These are phyloP conservation scores for Macrolepiota fuliginosa DNA, from an alignment of 768 basidiomycete genomes.

Conservation along the genomic window DNA sequence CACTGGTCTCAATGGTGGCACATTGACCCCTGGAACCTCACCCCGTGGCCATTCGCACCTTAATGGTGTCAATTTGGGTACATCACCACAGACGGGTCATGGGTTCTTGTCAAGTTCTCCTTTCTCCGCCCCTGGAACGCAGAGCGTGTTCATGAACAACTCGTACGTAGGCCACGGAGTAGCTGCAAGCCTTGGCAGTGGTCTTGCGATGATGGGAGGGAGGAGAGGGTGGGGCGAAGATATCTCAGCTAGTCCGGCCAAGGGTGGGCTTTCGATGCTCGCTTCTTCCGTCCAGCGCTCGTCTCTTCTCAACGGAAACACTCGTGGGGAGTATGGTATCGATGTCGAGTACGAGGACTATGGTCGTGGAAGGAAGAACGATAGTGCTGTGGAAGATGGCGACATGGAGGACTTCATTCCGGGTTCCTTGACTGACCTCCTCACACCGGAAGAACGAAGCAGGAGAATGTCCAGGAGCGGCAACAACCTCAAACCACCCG, in stretches of 20 bases:
- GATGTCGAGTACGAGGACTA: conserved; percentile 41
- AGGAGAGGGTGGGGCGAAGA: conserved; percentile 35
- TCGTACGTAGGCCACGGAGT: conserved; percentile 43
- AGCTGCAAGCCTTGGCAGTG: conserved; percentile 62
- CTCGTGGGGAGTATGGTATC: conserved; percentile 30
- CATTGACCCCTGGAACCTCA: conserved; percentile 58
- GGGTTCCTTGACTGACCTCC: conserved; percentile 80
- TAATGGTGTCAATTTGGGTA: conserved; percentile 31
- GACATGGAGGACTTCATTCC: conserved; percentile 90
- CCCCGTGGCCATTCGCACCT: conserved; percentile 36
- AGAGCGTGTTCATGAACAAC: conserved; percentile 49
- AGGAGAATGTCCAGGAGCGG: conserved; percentile 75
- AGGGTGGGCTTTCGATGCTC: conserved; percentile 8
- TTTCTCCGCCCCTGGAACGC: conserved; percentile 72
- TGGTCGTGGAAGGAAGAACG: conserved; percentile 26
- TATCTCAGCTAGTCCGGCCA: conserved; percentile 1
- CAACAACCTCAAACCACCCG: conserved; percentile 42
- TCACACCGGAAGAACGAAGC: conserved; percentile 85
- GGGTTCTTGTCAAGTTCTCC: conserved; percentile 60
- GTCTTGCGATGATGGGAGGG: conserved; percentile 47
- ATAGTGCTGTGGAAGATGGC: conserved; percentile 61
- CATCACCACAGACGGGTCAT: conserved; percentile 27
- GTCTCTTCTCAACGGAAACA: conserved; percentile 15
- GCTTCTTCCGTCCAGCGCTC: conserved; percentile 16
- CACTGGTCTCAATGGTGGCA: conserved; percentile 31